Conservation (phyloP, 805 yeast genomes). For the Jamesozyma piceae region DNA sequence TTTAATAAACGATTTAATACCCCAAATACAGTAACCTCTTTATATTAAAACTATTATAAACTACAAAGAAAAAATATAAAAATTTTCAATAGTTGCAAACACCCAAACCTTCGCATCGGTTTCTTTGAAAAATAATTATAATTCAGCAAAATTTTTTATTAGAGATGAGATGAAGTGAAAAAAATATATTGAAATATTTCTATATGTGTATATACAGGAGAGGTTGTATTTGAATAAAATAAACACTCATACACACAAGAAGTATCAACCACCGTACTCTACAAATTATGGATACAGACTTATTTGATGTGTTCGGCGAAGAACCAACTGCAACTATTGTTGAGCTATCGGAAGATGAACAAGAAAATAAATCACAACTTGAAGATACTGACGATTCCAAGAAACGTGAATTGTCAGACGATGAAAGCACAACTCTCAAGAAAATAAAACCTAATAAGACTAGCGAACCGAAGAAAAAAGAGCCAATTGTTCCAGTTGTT, state of each 20-base stretch:
- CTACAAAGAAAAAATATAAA: too few relatives aligned
- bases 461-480: conserved; percentile 34
- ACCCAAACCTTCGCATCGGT: conserved; percentile 3
- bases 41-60: too few relatives aligned
- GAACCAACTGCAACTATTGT: conserved; percentile 14
- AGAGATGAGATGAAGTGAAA: neutral
- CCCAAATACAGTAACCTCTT: too few relatives aligned
- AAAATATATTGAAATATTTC: neutral
- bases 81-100: too few relatives aligned
- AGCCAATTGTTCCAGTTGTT: conserved; percentile 58
- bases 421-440: conserved; percentile 6
- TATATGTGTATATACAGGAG: too few relatives aligned
- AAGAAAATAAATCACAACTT: neutral
- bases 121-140: neutral
- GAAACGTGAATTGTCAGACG: conserved; percentile 15
- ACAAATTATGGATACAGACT: conserved; percentile 12
- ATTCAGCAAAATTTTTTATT: neutral
- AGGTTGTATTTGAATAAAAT: too few relatives aligned
- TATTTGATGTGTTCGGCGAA: conserved; percentile 30
- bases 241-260: too few relatives aligned
- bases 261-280: too few relatives aligned
- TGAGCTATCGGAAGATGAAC: conserved; percentile 11
- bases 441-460: conserved; percentile 13
- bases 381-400: conserved; percentile 7
- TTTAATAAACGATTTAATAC: too few relatives aligned